Base-by-base conservation (phyloP, 768 basidiomycete genomes). In the Clathrus columnatus region DNA sequence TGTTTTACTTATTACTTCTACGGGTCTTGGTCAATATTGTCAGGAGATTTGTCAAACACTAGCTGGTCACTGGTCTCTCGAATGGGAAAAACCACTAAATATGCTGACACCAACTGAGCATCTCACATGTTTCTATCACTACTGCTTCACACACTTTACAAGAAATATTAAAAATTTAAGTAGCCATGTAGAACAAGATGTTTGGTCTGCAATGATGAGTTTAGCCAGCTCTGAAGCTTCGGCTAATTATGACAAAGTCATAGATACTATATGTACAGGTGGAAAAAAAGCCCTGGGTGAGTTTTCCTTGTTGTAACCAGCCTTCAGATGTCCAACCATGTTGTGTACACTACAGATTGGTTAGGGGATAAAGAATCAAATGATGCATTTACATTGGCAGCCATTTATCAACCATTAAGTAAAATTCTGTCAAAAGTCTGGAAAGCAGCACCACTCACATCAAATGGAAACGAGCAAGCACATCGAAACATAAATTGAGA, bases 351-450 rank as follows among this genome's bases (percentile, higher is more conserved):
- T 32, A 26, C 28, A 68, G 67, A 63, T 5, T 67, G 66, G 67
- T 57, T 67, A 7, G 61, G 63, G 10, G 63, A 68, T 47, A 67
- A 68, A 48, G 27, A 24, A 16, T 29, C 29, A 5, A 55, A 46
- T 11, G 54, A 57, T 36, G 7, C 10, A 2, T 65, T 67, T 56
- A 61, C 58, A 0, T 28, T 67, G 0, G 57, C 66, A n/a, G 65
- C 62, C 2, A 21, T 67, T 1, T 67, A 66, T 43, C 61, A 60
- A 23, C 66, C 64, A 1, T 10, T 7, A 7, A 67, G 65, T 44
- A 55, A 64, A 18, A 69, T 67, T 18, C 67, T 64, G 1, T 59
- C 59, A n/a, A 56, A 63, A 20, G 52, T 65, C 10, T 69, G 66
- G 67, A 60, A 60, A 45, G 64, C 67, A 0, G 57, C 54, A 7